Conservation (phyloP, 345 rosid species). For the Nephelium lappaceum region DNA sequence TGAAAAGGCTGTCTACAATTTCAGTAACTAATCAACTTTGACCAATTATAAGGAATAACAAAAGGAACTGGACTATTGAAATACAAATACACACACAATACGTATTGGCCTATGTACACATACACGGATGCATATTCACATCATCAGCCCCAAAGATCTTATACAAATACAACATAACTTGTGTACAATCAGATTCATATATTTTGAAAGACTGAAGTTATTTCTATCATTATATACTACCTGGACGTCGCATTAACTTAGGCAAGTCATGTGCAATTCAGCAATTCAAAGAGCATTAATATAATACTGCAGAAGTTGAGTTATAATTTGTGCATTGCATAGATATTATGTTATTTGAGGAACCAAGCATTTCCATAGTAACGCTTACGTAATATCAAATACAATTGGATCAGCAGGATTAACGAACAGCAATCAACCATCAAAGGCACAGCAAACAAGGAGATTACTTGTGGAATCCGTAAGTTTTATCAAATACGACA, state of each 20-base stretch:
- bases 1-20: background rate
- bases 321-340: background rate
- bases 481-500: background rate
- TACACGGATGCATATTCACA: background rate
- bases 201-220: background rate
- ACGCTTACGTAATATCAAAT: background rate
- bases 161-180: background rate
- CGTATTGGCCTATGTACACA: background rate
- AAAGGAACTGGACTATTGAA: background rate
- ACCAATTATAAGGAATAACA: background rate
- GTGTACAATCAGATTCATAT: background rate
- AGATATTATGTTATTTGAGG: background rate
- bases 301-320: background rate
- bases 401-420: background rate
- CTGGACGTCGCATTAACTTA: background rate
- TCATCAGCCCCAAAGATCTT: background rate
- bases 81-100: background rate
- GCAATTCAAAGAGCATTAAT: background rate
- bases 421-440: background rate
- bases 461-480: background rate
- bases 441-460: background rate
- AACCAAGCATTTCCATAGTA: background rate
- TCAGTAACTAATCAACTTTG: background rate
- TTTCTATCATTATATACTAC: background rate
- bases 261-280: background rate